A percentile compares a stretch with the other conserved stretches of the same genome.
Conservation (phyloP, 1,284 basidiomycete species). For the Tremellales sp. region DNA sequence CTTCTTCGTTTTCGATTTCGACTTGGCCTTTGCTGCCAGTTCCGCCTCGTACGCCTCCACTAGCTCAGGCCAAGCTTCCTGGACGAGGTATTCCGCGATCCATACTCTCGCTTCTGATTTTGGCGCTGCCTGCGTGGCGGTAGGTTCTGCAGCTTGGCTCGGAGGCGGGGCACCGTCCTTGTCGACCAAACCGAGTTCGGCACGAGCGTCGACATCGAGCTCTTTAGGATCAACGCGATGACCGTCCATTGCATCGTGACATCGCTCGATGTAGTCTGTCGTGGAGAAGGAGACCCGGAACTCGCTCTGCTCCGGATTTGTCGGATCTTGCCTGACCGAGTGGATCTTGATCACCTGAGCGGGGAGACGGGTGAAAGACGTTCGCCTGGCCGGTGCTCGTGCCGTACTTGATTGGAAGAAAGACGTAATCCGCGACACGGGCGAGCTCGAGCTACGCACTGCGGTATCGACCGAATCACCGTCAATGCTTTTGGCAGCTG, state of each 20-base stretch:
- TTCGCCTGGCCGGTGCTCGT: neutral
- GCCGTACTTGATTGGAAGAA: conserved; percentile 12
- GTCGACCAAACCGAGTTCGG: conserved; percentile 26
- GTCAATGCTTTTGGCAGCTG: neutral
- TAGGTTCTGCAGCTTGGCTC: neutral
- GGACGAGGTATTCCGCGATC: conserved; percentile 33
- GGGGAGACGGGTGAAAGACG: conserved; percentile 8
- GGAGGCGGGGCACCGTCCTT: neutral
- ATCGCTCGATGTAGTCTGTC: conserved; percentile 19
- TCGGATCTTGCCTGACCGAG: conserved; percentile 27
- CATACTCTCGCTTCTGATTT: conserved; percentile 26
- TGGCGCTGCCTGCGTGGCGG: neutral
- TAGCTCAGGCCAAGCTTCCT: conserved; percentile 30
- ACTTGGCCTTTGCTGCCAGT: conserved; percentile 3
- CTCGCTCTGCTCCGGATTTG: conserved; percentile 27
- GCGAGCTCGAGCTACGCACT: conserved; percentile 4
- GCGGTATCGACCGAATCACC: neutral
- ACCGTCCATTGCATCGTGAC: conserved; percentile 38
- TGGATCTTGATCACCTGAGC: conserved; percentile 33
- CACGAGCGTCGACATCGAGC: conserved; percentile 12
- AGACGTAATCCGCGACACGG: conserved; percentile 13
- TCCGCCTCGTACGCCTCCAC: conserved; percentile 24
- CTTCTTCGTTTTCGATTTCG: conserved; percentile 12
- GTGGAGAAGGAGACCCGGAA: conserved; percentile 35
- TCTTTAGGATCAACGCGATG: conserved; percentile 24